Base-by-base conservation (phyloP, 2,329 filamentous ascomycete species). In the Fusarium veterinarium region DNA sequence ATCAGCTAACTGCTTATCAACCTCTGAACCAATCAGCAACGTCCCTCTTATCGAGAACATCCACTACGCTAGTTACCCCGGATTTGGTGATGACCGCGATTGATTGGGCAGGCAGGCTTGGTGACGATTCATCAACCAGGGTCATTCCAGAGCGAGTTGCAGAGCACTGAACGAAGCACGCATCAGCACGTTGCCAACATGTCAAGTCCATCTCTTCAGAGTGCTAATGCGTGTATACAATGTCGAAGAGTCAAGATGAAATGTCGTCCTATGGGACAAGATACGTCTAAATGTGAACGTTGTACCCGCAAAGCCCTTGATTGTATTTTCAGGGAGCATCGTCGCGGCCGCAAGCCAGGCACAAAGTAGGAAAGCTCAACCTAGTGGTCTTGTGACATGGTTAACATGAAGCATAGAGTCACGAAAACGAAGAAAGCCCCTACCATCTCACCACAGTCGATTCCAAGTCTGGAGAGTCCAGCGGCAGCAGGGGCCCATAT, bases 21-120 rank as follows among this genome's bases (percentile, higher is more conserved):
- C 13, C 6, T 2, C 0, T 3, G 1, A 7, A 12, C 49, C 49
- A n/a, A 52, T 52, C 13, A 52, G 1, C 10, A 28, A 0, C 7
- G 3, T 2, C 13, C 0, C 2, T 17, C 19, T 38, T 52, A 52
- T 53, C 49, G 10, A 12, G 0, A 4, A 4, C 1, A 19, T 40
- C 49, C 33, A 40, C 23, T 9, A n/a, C 13, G 12, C 33, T 38
- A 20, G 7, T n/a, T 38, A 28, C 49, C 33, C 49, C 49, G 1
- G 49, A 28, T 53, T 53, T n/a, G 2, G 19, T 9, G 10, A 20
- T 7, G 16, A n/a, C 3, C 8, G 1, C 5, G 13, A 9, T 9
- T 52, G 9, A 52, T n/a, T 52, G 33, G 49, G 5, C 17, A 28
- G 13, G 5, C 25, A 30, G 20, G 3, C 12, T n/a, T n/a, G 33